Evolutionary conservation across 371 early-diverging fungal species (phyloP).

Genomic region (Rhizomucor pusillus): DNA sequence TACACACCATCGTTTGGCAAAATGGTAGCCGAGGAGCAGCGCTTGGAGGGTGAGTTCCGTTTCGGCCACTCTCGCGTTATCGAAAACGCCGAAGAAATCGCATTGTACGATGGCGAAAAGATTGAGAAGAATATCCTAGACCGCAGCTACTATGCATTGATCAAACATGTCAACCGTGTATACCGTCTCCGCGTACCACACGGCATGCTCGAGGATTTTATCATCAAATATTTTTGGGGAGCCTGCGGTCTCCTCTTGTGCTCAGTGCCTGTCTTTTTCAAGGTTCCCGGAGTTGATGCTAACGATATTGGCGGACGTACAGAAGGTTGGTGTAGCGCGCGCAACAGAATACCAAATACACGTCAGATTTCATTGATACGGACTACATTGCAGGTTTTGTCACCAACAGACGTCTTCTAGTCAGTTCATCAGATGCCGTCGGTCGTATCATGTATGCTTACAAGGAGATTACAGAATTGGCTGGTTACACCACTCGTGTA

Average conservation of each 20-base stretch:
- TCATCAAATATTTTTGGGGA: slow-evolving; percentile 95
- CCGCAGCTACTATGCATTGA: slow-evolving; percentile 69
- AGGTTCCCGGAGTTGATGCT: slow-evolving; percentile 43
- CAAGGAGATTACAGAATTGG: slow-evolving; percentile 85
- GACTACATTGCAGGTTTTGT: slow-evolving; percentile 63
- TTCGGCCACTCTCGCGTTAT: slow-evolving; percentile 84
- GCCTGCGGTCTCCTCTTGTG: slow-evolving; percentile 89
- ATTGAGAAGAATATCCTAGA: slow-evolving; percentile 78
- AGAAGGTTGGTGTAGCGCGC: too few species aligned
- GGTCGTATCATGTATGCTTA: slow-evolving; percentile 91
- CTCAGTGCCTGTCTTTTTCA: slow-evolving; percentile 89
- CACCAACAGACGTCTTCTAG: slow-evolving; percentile 83
- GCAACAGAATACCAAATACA: too few species aligned
- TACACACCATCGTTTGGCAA: slow-evolving; percentile 89
- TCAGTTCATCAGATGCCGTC: slow-evolving; percentile 85
- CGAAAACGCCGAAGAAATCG: slow-evolving; percentile 90
- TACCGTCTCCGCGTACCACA: slow-evolving; percentile 78
- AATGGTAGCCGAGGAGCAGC: slow-evolving; percentile 81
- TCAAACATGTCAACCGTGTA: slow-evolving; percentile 80
- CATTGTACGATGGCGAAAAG: slow-evolving; percentile 76
- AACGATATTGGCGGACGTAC: slow-evolving; percentile 55
- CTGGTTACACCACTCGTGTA: slow-evolving; percentile 91
- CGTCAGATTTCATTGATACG: background rate
- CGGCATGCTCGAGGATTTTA: slow-evolving; percentile 88
- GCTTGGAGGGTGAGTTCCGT: slow-evolving; percentile 85